A percentile compares a stretch with the other conserved stretches of the same genome.
These are phyloP conservation scores for Barnettozyma populi DNA, from an alignment of 805 yeast genomes.

Conservation along the genomic window DNA sequence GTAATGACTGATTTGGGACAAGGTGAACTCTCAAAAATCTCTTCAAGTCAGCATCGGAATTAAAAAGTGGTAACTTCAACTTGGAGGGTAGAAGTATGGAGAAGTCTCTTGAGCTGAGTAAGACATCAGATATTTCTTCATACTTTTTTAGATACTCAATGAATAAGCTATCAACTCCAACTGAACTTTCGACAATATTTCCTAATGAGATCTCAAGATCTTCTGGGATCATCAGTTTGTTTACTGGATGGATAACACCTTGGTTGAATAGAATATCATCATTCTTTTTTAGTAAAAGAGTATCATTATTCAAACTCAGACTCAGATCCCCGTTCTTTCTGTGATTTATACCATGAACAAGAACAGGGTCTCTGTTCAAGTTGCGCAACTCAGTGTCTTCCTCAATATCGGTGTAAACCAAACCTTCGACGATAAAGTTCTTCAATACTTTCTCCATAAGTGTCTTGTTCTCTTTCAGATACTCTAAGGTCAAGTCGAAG, in stretches of 20 bases:
- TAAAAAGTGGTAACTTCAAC: constrained; percentile 41
- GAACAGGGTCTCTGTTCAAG: constrained; percentile 25
- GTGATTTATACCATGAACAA: constrained; percentile 11
- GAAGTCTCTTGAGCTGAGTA: constrained; percentile 35
- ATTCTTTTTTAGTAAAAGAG: constrained; percentile 29
- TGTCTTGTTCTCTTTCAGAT: constrained; percentile 46
- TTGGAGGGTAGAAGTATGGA: constrained; percentile 74
- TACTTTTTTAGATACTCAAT: constrained; percentile 40
- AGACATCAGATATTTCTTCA: constrained; percentile 37
- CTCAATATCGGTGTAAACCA: constrained; percentile 61
- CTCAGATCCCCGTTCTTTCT: constrained; percentile 14
- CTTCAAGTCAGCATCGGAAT: constrained; percentile 37
- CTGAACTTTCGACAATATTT: constrained; percentile 52
- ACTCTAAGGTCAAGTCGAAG: constrained; percentile 54
- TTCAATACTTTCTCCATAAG: constrained; percentile 49
- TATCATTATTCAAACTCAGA: constrained; percentile 19
- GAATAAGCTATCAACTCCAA: constrained; percentile 36
- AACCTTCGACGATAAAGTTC: constrained; percentile 54
- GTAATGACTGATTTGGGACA: constrained; percentile 51
- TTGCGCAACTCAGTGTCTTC: constrained; percentile 26
- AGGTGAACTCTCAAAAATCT: constrained; percentile 64
- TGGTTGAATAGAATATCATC: constrained; percentile 71
- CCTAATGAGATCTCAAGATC: constrained; percentile 44
- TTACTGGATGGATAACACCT: constrained; percentile 78
- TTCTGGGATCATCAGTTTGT: constrained; percentile 51